Conservation (phyloP, 495 filamentous ascomycete species). For the Penicillium macrosclerotiorum region DNA sequence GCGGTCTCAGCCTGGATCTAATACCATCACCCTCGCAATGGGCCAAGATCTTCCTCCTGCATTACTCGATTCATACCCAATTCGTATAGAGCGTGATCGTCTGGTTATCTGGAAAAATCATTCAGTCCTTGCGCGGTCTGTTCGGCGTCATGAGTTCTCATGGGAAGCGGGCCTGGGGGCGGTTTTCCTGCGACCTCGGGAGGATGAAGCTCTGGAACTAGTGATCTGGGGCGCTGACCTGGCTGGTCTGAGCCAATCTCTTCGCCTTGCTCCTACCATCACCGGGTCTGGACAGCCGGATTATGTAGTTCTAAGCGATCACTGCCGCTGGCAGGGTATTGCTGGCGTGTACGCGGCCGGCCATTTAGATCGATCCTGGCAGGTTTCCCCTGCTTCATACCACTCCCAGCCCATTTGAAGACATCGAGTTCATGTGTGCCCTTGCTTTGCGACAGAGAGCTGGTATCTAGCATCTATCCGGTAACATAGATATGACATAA, state of each 20-base stretch:
- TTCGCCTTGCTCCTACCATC: conserved; percentile 54
- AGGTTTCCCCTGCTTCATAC: conserved; percentile 30
- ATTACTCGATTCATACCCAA: not conserved
- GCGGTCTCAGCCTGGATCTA: not conserved
- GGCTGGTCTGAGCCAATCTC: conserved; percentile 46
- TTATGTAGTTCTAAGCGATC: conserved; percentile 46
- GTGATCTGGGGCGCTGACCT: conserved; percentile 54
- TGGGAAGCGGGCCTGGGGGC: not conserved
- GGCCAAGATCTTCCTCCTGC: not conserved
- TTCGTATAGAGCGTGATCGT: not conserved
- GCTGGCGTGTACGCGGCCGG: conserved; percentile 55
- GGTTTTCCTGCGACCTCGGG: not conserved
- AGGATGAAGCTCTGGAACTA: conserved; percentile 38
- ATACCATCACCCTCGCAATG: not conserved
- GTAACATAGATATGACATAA: too few relatives aligned
- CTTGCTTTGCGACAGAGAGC: not conserved
- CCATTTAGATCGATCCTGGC: conserved; percentile 55
- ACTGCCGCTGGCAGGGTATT: conserved; percentile 49
- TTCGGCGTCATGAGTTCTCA: not conserved
- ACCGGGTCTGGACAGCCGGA: conserved; percentile 61
- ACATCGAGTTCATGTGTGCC: not conserved
- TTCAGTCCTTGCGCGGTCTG: not conserved
- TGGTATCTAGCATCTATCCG: not conserved
- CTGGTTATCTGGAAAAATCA: not conserved
- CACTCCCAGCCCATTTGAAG: not conserved